Base-by-base conservation (phyloP, 2,329 filamentous ascomycete genomes). In the Colletotrichum ledebouriae region DNA sequence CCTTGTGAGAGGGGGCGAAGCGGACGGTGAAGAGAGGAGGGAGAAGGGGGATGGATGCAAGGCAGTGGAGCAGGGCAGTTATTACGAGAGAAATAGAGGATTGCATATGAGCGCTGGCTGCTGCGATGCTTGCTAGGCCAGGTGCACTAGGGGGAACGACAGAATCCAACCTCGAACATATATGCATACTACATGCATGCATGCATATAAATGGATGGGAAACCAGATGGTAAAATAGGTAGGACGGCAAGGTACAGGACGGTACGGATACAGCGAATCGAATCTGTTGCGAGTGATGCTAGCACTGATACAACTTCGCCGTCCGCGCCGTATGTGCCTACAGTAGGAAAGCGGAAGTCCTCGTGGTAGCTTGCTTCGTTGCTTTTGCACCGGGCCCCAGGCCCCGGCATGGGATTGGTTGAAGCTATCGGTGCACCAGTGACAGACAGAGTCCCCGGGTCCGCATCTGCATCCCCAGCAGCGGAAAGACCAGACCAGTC, bases 21-120 rank as follows among this genome's bases (percentile, higher is more conserved):
- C 59, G 49, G 46, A 20, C n/a, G 49, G 47, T 60, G 52, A 50
- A 44, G 52, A 25, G 64, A 67, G 17, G 46, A 20, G 44, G 41
- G 42, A 52, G 37, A 63, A 33, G 59, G 37, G 47, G 29, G 7
- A 29, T 29, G 29, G 64, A 63, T 56, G 69, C 59, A 64, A 44
- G 60, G 65, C 61, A 60, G 66, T 70, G 69, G 69, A 65, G 69
- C 65, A 22, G 22, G 22, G 22, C 22, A 64, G 53, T 70, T 64
- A 60, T 69, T 64, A 65, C 69, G 69, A 60, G 47, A 63, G 56
- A 59, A 47, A 39, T 20, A 29, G 61, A 68, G 65, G 65, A 65
- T 49, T 58, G 17, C 47, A 59, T 41, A 47, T 22, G 61, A 39
- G 46, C 41, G 33, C 22, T 65, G 22, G 49, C 59, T 42, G 64